These are phyloP conservation scores for Synchytrium microbalum DNA, from an alignment of 371 early-diverging fungal genomes.

Conservation along the genomic window DNA sequence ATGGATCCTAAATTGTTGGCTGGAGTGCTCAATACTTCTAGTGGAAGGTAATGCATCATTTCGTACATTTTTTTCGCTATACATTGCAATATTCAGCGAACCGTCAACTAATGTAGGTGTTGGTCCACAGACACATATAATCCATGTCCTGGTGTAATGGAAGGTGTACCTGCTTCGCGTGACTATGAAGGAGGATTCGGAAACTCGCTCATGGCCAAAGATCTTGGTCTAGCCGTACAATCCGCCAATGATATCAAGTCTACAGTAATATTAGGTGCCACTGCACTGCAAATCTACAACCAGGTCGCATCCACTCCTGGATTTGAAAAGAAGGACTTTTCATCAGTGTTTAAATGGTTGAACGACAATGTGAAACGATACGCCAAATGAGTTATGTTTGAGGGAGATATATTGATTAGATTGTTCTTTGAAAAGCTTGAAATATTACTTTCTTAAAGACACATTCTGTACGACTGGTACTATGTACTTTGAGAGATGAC, in stretches of 20 bases:
- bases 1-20: conserved; percentile 84
- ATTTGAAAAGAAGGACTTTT: conserved; percentile 42
- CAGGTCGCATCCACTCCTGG: conserved; percentile 32
- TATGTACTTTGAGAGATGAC: too few relatives aligned
- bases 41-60: conserved; percentile 58
- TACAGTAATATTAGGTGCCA: conserved; percentile 62
- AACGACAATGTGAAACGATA: conserved; percentile 13
- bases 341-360: conserved; percentile 40
- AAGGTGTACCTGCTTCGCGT: conserved; percentile 73
- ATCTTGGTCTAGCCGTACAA: conserved; percentile 79
- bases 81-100: background rate
- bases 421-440: too few relatives aligned
- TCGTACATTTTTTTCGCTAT: background rate
- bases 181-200: conserved; percentile 90
- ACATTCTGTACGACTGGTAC: too few relatives aligned
- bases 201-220: conserved; percentile 85
- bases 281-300: conserved; percentile 72
- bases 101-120: conserved; percentile 41
- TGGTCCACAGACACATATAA: conserved; percentile 64
- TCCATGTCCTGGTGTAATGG: conserved; percentile 80
- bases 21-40: conserved; percentile 76
- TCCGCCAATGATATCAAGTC: conserved; percentile 75
- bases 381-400: too few relatives aligned
- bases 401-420: too few relatives aligned
- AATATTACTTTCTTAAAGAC: too few relatives aligned